A percentile compares a stretch with the other conserved stretches of the same genome.
Evolutionary conservation across 305 asterid species (phyloP).

Genomic region (Nicotiana rustica): DNA sequence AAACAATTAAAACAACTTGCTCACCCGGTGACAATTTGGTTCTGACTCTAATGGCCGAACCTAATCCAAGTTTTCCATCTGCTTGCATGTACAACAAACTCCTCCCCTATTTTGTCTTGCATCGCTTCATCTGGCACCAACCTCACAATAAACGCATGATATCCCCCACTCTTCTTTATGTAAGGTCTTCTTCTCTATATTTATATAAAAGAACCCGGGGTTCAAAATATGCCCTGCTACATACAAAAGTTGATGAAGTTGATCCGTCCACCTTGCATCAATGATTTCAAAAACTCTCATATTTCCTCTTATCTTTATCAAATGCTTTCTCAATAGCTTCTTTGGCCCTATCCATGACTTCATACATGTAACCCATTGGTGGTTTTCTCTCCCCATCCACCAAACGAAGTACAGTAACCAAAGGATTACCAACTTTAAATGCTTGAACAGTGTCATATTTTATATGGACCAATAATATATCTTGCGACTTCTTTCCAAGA

Average conservation of each 20-base stretch:
- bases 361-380: not conserved
- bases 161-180: not conserved
- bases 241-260: not conserved
- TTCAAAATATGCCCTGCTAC: not conserved
- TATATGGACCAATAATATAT: not conserved
- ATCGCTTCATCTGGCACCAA: not conserved
- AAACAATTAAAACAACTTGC: not conserved
- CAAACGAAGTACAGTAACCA: not conserved
- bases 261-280: not conserved
- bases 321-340: not conserved
- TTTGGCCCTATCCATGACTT: not conserved
- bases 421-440: not conserved
- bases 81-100: not conserved
- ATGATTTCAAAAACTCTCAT: not conserved
- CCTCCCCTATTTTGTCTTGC: slow-evolving; percentile 13
- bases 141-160: not conserved
- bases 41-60: not conserved
- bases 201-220: not conserved
- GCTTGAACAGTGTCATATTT: not conserved
- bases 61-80: not conserved
- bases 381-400: not conserved
- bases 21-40: not conserved
- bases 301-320: not conserved
- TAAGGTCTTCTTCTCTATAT: not conserved
- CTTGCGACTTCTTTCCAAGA: not conserved